Evolutionary conservation across 2,329 filamentous ascomycete species (phyloP), one percentile per base, ranked within the genome.

Genomic region (Knufia petricola): DNA sequence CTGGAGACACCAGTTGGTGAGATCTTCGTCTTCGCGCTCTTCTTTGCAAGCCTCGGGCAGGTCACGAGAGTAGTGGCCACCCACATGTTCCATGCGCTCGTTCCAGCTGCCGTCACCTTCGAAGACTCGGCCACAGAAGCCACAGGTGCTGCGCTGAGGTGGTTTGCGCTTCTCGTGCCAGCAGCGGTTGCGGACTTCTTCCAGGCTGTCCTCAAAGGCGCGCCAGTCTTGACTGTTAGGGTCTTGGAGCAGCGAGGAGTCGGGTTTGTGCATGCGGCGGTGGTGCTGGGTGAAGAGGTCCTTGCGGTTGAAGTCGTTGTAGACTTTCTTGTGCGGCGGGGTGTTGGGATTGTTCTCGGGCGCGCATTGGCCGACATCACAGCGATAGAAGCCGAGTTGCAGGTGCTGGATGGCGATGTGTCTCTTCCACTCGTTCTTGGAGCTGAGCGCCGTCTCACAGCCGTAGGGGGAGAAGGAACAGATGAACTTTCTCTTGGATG

Each of bases 401-500:
- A 95, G 71, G 61, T 96, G 90, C 61, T 94, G 85, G 0, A 84
- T 85, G 26, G 74, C 71, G 59, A 92, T 79, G 62, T 96, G 90
- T 0, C 90, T 80, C 66, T 95, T 95, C 90, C 90, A 95, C 64
- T 95, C 89, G 62, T 95, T 95, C 69, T 94, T 95, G 57, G 77
- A 82, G 2, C 77, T 76, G 60, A 95, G 94, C 1, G 75, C 80
- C 2, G 81, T 78, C 1, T 57, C 58, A 67, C 90, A 96, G 28
- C 84, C 85, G 50, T 89, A 92, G 49, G 79, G 81, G 23, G 77
- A 71, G 63, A 95, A 88, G 49, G 87, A 81, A 64, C 90, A 96
- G 28, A 75, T 72, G 61, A 90, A 94, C 0, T 79, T 76, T 34
- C 56, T 55, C 49, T 59, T 59, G 17, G 56, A 55, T 7, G 56